A percentile compares a stretch with the other conserved stretches of the same genome.
Evolutionary conservation across 2,329 filamentous ascomycete genomes (phyloP).

Genomic region (Colletotrichum sp.): DNA sequence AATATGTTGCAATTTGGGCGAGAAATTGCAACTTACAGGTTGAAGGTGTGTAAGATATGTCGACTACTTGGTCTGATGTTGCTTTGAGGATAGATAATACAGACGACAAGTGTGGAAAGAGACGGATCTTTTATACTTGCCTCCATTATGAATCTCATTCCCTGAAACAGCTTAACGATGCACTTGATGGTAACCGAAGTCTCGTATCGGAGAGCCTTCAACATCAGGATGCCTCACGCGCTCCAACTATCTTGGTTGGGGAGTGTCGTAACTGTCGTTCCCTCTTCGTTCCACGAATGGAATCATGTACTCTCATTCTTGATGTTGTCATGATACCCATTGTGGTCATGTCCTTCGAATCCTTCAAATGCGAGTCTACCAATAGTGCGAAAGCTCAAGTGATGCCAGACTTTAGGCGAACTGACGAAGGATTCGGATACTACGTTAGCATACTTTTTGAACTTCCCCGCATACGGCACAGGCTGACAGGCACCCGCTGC

Average conservation of each 20-base stretch:
- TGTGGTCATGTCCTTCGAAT: background rate
- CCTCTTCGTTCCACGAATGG: background rate
- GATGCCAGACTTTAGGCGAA: background rate
- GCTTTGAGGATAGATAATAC: background rate
- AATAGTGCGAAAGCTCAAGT: background rate
- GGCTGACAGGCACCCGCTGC: background rate
- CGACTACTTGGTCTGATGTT: background rate
- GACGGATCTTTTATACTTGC: background rate
- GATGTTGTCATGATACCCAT: background rate
- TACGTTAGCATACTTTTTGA: background rate
- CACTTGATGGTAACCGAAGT: background rate
- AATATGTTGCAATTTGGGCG: background rate
- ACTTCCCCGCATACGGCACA: background rate
- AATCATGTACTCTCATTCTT: too few relatives aligned
- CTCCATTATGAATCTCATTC: too few relatives aligned
- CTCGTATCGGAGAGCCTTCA: background rate
- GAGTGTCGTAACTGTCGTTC: background rate
- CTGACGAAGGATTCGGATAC: background rate
- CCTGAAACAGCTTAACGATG: fast-evolving
- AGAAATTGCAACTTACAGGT: background rate
- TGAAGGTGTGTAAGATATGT: background rate
- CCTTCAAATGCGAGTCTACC: background rate
- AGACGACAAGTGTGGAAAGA: background rate
- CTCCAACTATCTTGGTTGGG: background rate
- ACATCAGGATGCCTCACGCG: background rate